phyloP scores from a whole-genome alignment of 495 filamentous ascomycete species.

The Neurospora sp. region DNA sequence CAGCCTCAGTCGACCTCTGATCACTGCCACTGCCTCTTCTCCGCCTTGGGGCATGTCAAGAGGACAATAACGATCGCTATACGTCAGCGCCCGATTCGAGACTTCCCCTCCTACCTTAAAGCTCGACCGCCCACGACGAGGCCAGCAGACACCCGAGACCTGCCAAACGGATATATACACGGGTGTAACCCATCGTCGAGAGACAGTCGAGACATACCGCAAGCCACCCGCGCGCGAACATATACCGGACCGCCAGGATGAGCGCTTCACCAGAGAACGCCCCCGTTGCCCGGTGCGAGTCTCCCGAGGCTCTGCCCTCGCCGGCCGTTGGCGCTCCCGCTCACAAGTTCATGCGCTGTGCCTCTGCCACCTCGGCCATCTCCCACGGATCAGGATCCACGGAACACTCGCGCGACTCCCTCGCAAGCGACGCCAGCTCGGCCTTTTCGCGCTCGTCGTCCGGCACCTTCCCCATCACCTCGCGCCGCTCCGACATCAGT shows the following conservation, averaged over 20 bases:
- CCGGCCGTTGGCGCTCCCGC: slow-evolving; percentile 50
- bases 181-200: not conserved
- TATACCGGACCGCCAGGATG: slow-evolving; percentile 16
- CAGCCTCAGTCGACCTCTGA: not conserved
- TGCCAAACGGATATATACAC: not conserved
- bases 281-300: slow-evolving; percentile 33
- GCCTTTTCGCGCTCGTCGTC: slow-evolving; percentile 45
- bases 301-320: slow-evolving; percentile 55
- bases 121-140: not conserved
- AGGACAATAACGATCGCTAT: not conserved
- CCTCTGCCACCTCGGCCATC: slow-evolving; percentile 65
- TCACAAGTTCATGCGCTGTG: slow-evolving; percentile 56
- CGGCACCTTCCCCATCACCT: slow-evolving; percentile 24
- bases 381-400: slow-evolving; percentile 43
- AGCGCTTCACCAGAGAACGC: slow-evolving; percentile 23
- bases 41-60: not conserved
- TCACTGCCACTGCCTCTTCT: not conserved
- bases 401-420: slow-evolving; percentile 41
- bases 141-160: not conserved
- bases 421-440: slow-evolving; percentile 33
- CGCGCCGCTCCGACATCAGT: slow-evolving; percentile 25
- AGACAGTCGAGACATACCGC: not conserved
- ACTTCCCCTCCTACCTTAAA: not conserved
- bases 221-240: not conserved
- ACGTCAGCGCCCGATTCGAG: not conserved